A percentile compares a stretch with the other conserved stretches of the same genome.
Conservation (phyloP, 768 basidiomycete genomes). For the Termitomyces sp. region DNA sequence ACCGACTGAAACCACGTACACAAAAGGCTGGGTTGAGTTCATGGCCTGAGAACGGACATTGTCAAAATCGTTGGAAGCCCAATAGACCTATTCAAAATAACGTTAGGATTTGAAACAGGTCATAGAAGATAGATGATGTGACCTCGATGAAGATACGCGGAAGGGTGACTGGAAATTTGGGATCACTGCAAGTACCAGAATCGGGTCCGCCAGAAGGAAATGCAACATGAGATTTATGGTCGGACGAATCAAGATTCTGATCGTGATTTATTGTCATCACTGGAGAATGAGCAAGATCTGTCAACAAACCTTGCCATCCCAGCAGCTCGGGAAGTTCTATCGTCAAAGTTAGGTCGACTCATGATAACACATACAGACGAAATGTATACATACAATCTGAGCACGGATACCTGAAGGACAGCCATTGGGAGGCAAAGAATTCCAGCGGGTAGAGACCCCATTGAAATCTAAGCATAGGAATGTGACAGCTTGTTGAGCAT, state of each 20-base stretch:
- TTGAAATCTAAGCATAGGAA: constrained; percentile 49
- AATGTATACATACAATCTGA: constrained; percentile 40
- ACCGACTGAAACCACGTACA: constrained; percentile 29
- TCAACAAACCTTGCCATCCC: constrained; percentile 46
- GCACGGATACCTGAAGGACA: constrained; percentile 49
- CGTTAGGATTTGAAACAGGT: background rate
- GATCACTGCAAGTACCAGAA: constrained; percentile 44
- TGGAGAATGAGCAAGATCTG: background rate
- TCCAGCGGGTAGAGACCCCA: constrained; percentile 34
- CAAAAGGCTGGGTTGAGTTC: constrained; percentile 49
- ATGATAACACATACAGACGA: background rate
- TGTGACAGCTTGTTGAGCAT: constrained; percentile 44
- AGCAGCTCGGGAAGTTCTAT: constrained; percentile 53
- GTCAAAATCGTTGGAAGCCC: constrained; percentile 35
- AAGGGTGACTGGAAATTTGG: constrained; percentile 40
- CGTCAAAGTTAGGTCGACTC: background rate
- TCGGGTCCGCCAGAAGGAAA: constrained; percentile 47
- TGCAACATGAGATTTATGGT: constrained; percentile 52
- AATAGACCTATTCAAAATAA: constrained; percentile 37
- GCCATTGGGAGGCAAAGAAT: constrained; percentile 32
- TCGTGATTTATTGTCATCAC: background rate
- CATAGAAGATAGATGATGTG: background rate
- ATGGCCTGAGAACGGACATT: constrained; percentile 35
- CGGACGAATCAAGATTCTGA: constrained; percentile 43
- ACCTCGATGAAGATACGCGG: constrained; percentile 55